Evolutionary conservation across 1,284 basidiomycete species (phyloP).

Genomic region (Clitocybe nebularis): DNA sequence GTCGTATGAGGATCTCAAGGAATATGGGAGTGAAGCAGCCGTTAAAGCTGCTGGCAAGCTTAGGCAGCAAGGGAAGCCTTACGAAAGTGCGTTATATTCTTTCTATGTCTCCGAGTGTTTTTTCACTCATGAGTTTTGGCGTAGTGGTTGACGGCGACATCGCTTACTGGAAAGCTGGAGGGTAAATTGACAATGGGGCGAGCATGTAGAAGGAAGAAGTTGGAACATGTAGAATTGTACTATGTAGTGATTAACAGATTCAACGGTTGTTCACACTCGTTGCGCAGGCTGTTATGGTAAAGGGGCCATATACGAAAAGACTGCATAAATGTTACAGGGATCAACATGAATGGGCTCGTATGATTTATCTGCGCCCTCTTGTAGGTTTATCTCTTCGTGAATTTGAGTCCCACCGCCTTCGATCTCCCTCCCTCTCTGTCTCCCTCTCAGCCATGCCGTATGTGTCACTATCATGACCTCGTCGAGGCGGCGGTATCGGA

Average conservation of each 20-base stretch:
- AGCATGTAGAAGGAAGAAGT: background rate
- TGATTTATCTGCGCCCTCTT: background rate
- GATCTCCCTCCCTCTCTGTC: slow-evolving; percentile 48
- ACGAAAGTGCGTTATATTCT: slow-evolving; percentile 65
- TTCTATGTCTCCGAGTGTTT: slow-evolving; percentile 4
- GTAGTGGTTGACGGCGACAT: slow-evolving; percentile 82
- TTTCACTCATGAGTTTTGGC: slow-evolving; percentile 11
- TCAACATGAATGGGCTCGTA: too few relatives aligned
- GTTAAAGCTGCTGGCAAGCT: slow-evolving; percentile 97
- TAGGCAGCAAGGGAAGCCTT: slow-evolving; percentile 95
- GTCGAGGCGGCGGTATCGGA: slow-evolving; percentile 21
- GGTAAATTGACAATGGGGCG: slow-evolving; percentile 22
- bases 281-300: too few relatives aligned
- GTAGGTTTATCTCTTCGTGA: slow-evolving; percentile 25
- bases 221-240: slow-evolving; percentile 1
- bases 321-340: too few relatives aligned
- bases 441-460: slow-evolving; percentile 32
- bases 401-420: slow-evolving; percentile 50
- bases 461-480: slow-evolving; percentile 7
- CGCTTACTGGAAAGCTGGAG: slow-evolving; percentile 80
- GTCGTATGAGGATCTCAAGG: slow-evolving; percentile 87
- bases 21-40: slow-evolving; percentile 85
- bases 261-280: too few relatives aligned
- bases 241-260: slow-evolving; percentile 1
- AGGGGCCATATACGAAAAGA: too few relatives aligned